Evolutionary conservation across 352 stramenopile genomes (phyloP).

Genomic region (Aphanomyces cochlioides): DNA sequence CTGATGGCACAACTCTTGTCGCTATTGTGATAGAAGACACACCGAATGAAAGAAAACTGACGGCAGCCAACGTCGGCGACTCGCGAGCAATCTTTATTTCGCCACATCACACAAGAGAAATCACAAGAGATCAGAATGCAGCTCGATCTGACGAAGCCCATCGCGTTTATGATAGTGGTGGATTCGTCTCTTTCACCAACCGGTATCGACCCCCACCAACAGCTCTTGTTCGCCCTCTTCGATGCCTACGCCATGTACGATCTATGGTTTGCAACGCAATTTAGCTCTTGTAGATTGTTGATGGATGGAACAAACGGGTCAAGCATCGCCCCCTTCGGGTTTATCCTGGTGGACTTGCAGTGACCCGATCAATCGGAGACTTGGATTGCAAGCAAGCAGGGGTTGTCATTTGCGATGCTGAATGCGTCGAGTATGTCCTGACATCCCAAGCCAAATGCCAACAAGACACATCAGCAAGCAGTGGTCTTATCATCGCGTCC

Average conservation of each 20-base stretch:
- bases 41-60: background rate
- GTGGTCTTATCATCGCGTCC: slow-evolving; percentile 14
- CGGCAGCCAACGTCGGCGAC: slow-evolving; percentile 28
- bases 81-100: slow-evolving; percentile 14
- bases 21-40: slow-evolving; percentile 9
- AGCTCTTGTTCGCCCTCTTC: background rate
- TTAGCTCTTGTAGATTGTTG: background rate
- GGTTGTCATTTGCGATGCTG: slow-evolving; percentile 24
- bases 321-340: slow-evolving; percentile 7
- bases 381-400: slow-evolving; percentile 27
- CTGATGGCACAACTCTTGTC: slow-evolving; percentile 16
- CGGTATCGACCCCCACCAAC: background rate
- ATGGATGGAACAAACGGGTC: slow-evolving; percentile 12
- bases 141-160: slow-evolving; percentile 18
- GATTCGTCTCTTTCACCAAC: slow-evolving; percentile 24
- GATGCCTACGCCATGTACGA: slow-evolving; percentile 5
- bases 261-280: background rate
- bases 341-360: slow-evolving; percentile 22
- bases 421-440: slow-evolving; percentile 4
- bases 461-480: no score
- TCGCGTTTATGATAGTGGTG: slow-evolving; percentile 20
- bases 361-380: slow-evolving; percentile 23
- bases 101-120: background rate
- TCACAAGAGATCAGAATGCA: slow-evolving; percentile 18
- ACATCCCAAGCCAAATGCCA: background rate